Base-by-base conservation (phyloP, 129 eudicot genomes). In the Solidago caesia region DNA sequence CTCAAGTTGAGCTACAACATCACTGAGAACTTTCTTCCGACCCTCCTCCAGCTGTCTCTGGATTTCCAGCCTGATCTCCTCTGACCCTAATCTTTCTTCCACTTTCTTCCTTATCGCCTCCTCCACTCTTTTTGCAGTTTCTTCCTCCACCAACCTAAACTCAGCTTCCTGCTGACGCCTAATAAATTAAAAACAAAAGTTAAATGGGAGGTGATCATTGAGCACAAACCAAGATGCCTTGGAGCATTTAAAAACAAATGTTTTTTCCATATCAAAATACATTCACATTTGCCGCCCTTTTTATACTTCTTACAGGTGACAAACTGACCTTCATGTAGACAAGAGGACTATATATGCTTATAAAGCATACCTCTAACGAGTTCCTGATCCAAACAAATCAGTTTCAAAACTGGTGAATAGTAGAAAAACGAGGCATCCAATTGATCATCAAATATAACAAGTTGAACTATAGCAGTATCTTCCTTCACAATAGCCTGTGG, bases 121-220 rank as follows among this genome's bases (percentile, higher is more conserved):
- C 71, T 88, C 97, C 29, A 95, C 88, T 85, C 99, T 85, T 77
- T 77, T 95, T 72, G 97, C 87, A 41, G 99, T 91, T 86, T 95
- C 99, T 89, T 95, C 99, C 82, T 95, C 97, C 63, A 95, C 67
- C 64, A 95, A 74, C 68, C 82, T 91, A 64, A 91, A 26, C 70
- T 95, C 94, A 63, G 92, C 92, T 75, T 89, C 99, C 33, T 85
- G 86, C 64, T 91, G 97, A 64, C 91, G 91, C 97, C 99, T 95
- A 75, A 69, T 46, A 68, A 71, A 16, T 61, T 42, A 81, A 49
- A 27, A 14, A 13, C 67, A 47, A n/a, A 70, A 42, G 61, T 77
- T 82, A 79, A 69, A 79, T 39, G 56, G 41, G 60, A 57, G 64
- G 56, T 25, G 21, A 48, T 45, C 83, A 60, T 62, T 6, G 61